phyloP scores from a whole-genome alignment of 2,329 filamentous ascomycete species.

The Claviceps fusiformis region DNA sequence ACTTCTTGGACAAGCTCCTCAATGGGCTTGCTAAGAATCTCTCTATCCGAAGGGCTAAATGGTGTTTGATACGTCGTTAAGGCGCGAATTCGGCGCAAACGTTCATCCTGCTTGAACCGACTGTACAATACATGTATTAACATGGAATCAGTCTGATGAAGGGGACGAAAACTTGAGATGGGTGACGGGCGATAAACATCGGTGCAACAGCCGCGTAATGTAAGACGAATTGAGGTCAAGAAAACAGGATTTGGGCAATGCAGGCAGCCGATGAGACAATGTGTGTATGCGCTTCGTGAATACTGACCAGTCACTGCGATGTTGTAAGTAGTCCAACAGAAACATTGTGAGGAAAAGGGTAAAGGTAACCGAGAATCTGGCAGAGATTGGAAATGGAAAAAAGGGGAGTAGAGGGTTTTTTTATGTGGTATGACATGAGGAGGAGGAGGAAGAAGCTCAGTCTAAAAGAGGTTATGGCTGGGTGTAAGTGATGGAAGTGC shows the following conservation, averaged over 20 bases:
- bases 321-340: constrained; percentile 49
- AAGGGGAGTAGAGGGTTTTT: neutral
- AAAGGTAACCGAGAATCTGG: neutral
- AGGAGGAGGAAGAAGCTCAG: neutral
- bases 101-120: constrained; percentile 66
- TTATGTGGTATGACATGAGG: neutral
- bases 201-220: neutral
- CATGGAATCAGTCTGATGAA: neutral
- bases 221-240: neutral
- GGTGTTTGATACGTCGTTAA: constrained; percentile 53
- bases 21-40: constrained; percentile 60
- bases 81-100: constrained; percentile 52
- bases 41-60: constrained; percentile 50
- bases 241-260: neutral
- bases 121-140: constrained; percentile 31
- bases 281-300: neutral
- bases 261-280: neutral
- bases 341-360: constrained; percentile 19
- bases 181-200: neutral
- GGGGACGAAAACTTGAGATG: neutral
- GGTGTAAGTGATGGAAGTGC: constrained; percentile 1
- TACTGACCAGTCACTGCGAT: constrained; percentile 53
- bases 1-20: constrained; percentile 66
- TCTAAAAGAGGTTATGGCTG: neutral
- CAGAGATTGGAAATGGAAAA: neutral